A percentile compares a stretch with the other conserved stretches of the same genome.
Conservation (phyloP, 345 rosid species). For the Adansonia digitata region DNA sequence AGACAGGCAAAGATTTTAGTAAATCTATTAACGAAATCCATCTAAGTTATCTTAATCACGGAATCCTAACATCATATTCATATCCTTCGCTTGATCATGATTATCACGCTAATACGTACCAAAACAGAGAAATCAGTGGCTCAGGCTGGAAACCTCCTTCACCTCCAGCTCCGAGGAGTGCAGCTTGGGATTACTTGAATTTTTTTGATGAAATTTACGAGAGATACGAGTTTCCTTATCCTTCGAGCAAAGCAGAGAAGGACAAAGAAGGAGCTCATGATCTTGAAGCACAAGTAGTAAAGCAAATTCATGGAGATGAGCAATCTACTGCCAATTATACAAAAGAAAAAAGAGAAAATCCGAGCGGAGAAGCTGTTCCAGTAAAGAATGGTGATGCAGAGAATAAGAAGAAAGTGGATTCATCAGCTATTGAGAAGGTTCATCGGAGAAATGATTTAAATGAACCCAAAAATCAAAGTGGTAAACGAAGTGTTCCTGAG, state of each 20-base stretch:
- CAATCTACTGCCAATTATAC: not conserved
- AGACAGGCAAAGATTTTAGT: slow-evolving; percentile 7
- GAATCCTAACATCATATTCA: slow-evolving; percentile 23
- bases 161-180: slow-evolving; percentile 9
- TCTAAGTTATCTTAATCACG: slow-evolving; percentile 15
- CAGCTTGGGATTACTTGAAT: slow-evolving; percentile 17
- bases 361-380: not conserved
- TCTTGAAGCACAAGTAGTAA: not conserved
- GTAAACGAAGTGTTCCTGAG: slow-evolving; percentile 16
- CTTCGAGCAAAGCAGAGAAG: slow-evolving; percentile 1
- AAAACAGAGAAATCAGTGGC: not conserved
- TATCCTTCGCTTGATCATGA: slow-evolving; percentile 10
- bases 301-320: slow-evolving; percentile 4
- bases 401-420: slow-evolving; percentile 6
- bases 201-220: slow-evolving; percentile 40
- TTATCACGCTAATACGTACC: not conserved
- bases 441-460: slow-evolving; percentile 6
- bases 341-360: not conserved
- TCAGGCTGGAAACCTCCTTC: slow-evolving; percentile 29
- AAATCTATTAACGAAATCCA: slow-evolving; percentile 3
- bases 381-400: not conserved
- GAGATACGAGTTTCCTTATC: slow-evolving; percentile 28
- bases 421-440: slow-evolving; percentile 9
- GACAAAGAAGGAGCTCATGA: slow-evolving; percentile 12
- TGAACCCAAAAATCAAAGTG: slow-evolving; percentile 17